Evolutionary conservation across 1,139 yeast genomes (phyloP), one percentile per base, ranked within the genome.

Genomic region (Candida albicans): DNA sequence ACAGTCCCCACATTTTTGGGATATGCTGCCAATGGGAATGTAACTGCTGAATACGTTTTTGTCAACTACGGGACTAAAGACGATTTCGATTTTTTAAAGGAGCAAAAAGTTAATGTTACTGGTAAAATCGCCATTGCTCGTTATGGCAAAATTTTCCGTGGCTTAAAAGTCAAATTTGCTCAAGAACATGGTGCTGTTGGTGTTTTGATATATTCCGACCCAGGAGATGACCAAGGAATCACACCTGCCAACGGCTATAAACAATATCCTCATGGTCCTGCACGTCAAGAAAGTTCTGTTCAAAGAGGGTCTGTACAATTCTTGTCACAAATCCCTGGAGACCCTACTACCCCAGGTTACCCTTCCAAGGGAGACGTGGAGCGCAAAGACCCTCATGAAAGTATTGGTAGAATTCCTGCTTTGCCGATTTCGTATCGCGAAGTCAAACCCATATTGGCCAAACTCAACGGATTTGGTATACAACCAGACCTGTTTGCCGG

Each of bases 251-350:
- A 73, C 47, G 79, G 78, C 0, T 72, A 58, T 51, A 61, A 71
- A 51, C 76, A 68, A 51, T 73, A 70, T 47, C 77, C 77, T 2
- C 48, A 65, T 8, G 77, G 77, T 2, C 77, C 77, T 14, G 77
- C 78, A 1, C 65, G 79, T 55, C 77, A 73, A 44, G 77, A 71
- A 49, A 67, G 73, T 41, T 67, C 77, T 1, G 86, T 87, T 33
- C 93, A 87, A 68, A 75, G 96, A 57, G 96, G 96, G 1, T 82
- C 91, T 46, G 93, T 84, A 3, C 87, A 83, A 62, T 89, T 84
- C 57, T 68, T 89, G 43, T 86, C 95, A 2, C 77, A 77, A 38
- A 62, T 74, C 36, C 96, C 96, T 1, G 96, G 96, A 40, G 96
- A 90, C 58, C 96, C 96, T 34, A 82, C 95, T 2, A 85, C 95